Evolutionary conservation across 805 yeast species (phyloP), one percentile per base, ranked within the genome.

Genomic region (Blastobotrys mokoenaii): DNA sequence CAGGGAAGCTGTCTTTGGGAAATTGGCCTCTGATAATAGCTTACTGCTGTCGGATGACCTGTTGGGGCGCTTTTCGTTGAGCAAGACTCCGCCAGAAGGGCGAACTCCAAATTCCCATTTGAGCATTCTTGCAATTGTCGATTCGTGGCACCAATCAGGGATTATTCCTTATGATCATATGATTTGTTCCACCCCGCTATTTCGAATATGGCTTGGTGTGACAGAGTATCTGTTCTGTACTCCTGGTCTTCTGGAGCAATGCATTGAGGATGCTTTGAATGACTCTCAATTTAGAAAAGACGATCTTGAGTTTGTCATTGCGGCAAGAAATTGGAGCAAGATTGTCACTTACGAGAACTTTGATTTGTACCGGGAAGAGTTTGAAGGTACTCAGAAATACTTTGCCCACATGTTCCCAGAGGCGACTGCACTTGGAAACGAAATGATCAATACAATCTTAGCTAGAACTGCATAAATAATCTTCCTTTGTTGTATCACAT

Each of bases 151-250:
- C 57, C 80, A 80, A 51, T 66, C 86, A 37, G 83, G 82, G 1
- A 87, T 93, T 36, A 82, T 84, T 31, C 98, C 98, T 3, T 90
- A 93, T 59, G 96, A 90, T 62, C 98, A 93, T 64, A 89, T 90
- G 66, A 89, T 90, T 48, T 90, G 97, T 60, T 85, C 96, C 1
- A 93, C 98, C 0, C 98, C 98, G 10, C 53, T 84, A 27, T 93
- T 90, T 61, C 74, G 97, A 60, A 87, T 93, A 35, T 87, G 93
- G 65, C 71, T 93, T 35, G 97, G 97, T 38, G 97, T 93, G 18
- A 78, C 95, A 0, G 97, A 93, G 61, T 90, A 87, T 62, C 67
- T 93, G 29, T 93, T 90, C 62, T 79, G 95, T 57, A 77, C 88
- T 0, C 90, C 93, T 0, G 84, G 82, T 1, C 64, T 90, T 32